Conservation (phyloP, 2,329 filamentous ascomycete species). For the Ceratocystiopsis sp. region DNA sequence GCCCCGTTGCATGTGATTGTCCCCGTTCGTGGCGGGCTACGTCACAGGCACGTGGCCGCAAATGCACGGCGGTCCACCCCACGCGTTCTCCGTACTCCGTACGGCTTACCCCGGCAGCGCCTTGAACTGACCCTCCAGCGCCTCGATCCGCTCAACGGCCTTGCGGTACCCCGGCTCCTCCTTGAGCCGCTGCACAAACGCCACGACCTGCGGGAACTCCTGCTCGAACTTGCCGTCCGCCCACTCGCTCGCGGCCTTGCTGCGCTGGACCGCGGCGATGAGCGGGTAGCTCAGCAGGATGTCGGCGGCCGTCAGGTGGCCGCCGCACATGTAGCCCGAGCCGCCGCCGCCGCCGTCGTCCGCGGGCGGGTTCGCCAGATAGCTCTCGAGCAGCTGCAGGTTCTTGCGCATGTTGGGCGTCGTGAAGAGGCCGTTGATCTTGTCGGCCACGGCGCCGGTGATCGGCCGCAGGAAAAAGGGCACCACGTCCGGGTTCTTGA, state of each 20-base stretch:
- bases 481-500: slow-evolving; percentile 25
- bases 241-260: slow-evolving; percentile 25
- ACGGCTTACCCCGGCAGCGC: not conserved
- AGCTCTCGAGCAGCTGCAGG: slow-evolving; percentile 31
- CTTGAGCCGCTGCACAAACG: slow-evolving; percentile 29
- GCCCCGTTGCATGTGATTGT: too few species aligned
- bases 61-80: too few species aligned
- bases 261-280: slow-evolving; percentile 23
- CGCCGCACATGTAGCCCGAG: slow-evolving; percentile 30
- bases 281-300: slow-evolving; percentile 35
- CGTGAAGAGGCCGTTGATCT: slow-evolving; percentile 23
- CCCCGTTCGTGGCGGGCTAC: too few species aligned
- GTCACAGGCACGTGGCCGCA: too few species aligned
- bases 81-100: too few species aligned
- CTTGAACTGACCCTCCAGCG: slow-evolving; percentile 26
- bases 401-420: slow-evolving; percentile 31
- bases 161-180: slow-evolving; percentile 29
- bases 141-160: slow-evolving; percentile 30
- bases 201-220: slow-evolving; percentile 25
- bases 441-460: slow-evolving; percentile 27
- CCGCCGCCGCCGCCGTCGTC: slow-evolving; percentile 19
- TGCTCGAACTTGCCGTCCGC: slow-evolving; percentile 11
- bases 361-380: slow-evolving; percentile 25
- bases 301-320: slow-evolving; percentile 27
- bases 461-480: slow-evolving; percentile 38